phyloP scores from a whole-genome alignment of 1,284 basidiomycete genomes.

The Moesziomyces sp. region DNA sequence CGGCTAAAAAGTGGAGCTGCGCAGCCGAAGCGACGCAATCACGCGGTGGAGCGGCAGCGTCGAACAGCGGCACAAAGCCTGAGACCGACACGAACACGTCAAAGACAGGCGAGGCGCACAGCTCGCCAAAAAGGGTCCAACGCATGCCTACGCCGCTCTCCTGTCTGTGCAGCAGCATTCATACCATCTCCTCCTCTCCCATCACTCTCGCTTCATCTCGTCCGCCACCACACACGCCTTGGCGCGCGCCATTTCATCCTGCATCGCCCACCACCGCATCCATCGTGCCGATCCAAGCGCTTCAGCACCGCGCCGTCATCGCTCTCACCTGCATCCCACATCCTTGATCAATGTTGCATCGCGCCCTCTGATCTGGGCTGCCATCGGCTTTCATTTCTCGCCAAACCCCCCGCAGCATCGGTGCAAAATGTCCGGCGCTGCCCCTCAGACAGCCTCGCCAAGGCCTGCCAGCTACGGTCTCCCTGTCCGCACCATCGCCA shows the following conservation, averaged over 20 bases:
- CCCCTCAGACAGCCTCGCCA: constrained; percentile 1
- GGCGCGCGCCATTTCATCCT: neutral
- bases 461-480: constrained; percentile 4
- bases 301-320: no score
- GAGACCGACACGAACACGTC: neutral
- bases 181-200: neutral
- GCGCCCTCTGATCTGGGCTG: constrained; percentile 4
- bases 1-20: no score
- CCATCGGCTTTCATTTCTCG: constrained; percentile 8
- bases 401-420: neutral
- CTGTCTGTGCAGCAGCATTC: neutral
- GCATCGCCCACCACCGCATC: constrained; percentile 2
- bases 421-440: constrained; percentile 17
- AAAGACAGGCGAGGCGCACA: no score
- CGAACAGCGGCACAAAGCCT: neutral
- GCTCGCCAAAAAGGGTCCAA: neutral
- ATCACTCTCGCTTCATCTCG: no score
- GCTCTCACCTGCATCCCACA: no score
- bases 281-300: neutral
- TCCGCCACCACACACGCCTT: no score
- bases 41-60: no score
- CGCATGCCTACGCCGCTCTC: neutral
- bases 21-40: no score
- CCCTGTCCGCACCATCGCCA: constrained; percentile 11
- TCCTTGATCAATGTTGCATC: no score